Evolutionary conservation across 2,329 filamentous ascomycete species (phyloP), one percentile per base, ranked within the genome.

Genomic region (Aspergillus oerlinghausenensis): DNA sequence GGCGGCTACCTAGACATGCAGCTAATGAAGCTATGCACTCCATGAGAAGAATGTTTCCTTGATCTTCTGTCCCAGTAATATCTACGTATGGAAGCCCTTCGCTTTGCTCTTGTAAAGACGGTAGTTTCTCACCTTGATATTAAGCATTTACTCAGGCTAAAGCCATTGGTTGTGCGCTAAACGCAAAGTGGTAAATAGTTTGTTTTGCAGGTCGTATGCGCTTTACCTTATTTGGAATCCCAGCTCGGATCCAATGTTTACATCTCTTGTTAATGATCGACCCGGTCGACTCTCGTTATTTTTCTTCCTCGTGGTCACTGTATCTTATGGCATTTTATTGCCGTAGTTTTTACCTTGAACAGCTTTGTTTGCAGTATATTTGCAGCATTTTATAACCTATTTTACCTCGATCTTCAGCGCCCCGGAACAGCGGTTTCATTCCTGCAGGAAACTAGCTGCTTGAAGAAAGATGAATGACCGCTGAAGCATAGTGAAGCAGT

Each of bases 241-340:
- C 61, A 56, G 58, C 60, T 55, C 10, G 10, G 43, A 6, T 38
- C 54, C 62, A 49, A 52, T 69, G 67, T 70, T 69, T 69, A 69
- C 61, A 57, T 63, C 63, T 64, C 62, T 63, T 55, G 50, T 48
- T 40, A 19, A 55, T 38, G 25, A 19, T 26, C 55, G 47, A 49
- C 19, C 50, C 9, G 25, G 25, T 26, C 25, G 21, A 23, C 19
- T 38, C 2, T 38, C 23, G n/a, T 26, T 38, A 7, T 47, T 10
- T 4, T 19, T 53, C 43, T 49, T 11, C 21, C 26, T n/a, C 10
- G 7, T 23, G 25, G 25, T 47, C 43, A n/a, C 11, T n/a, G 29
- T 40, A 49, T 54, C 52, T 42, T 54, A 54, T 54, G 52, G 45
- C 47, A n/a, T 50, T 26, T 28, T 50, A 47, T 29, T 47, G 52